phyloP scores from a whole-genome alignment of 495 filamentous ascomycete genomes.

The Podospora pseudopauciseta region DNA sequence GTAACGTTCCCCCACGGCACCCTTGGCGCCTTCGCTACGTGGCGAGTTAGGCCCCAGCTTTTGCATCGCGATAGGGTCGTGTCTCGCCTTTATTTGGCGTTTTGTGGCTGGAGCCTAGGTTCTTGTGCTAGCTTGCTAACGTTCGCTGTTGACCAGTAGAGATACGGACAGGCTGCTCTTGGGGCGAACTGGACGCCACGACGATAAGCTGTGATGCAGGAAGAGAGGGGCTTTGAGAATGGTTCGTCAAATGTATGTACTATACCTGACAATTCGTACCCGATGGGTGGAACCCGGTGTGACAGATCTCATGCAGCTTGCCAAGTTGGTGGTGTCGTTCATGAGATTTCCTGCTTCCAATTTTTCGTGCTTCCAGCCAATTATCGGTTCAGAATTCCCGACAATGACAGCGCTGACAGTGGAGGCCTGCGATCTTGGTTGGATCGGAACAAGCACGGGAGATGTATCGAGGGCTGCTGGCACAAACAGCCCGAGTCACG shows the following conservation, averaged over 20 bases:
- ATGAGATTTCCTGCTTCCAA: background rate
- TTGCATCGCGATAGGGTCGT: background rate
- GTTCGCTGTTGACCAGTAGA: background rate
- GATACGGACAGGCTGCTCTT: background rate
- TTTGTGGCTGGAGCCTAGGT: background rate
- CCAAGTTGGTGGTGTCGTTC: background rate
- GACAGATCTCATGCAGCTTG: background rate
- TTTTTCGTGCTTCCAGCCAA: background rate
- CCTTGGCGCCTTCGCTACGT: background rate
- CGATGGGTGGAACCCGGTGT: background rate
- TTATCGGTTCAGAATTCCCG: background rate
- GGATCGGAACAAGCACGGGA: background rate
- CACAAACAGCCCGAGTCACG: background rate
- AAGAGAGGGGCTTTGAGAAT: too few relatives aligned
- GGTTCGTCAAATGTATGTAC: background rate
- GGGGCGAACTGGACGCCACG: too few relatives aligned
- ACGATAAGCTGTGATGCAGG: too few relatives aligned
- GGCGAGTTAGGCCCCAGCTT: background rate
- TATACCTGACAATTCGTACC: background rate
- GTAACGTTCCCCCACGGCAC: background rate
- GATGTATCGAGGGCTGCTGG: background rate
- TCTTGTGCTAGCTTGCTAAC: background rate
- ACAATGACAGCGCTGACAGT: background rate
- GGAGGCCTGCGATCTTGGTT: background rate
- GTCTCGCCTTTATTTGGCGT: conserved; percentile 2